A percentile compares a stretch with the other conserved stretches of the same genome.
Conservation (phyloP, 257 asterid species). For the Euphrasia confusa region DNA sequence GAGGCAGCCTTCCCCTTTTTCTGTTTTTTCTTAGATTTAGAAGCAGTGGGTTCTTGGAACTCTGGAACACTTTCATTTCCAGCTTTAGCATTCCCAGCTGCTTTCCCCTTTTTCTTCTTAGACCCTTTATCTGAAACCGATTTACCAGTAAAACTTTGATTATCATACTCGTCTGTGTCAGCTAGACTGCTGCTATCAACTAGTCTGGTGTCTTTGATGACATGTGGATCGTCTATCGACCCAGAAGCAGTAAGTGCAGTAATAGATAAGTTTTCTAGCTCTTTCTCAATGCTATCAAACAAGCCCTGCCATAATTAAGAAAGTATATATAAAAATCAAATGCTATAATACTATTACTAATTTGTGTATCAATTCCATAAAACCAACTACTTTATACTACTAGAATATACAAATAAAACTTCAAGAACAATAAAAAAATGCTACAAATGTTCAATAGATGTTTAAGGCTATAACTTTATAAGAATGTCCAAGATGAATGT, state of each 20-base stretch:
- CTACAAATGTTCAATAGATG: background rate
- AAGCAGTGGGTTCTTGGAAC: slow-evolving; percentile 47
- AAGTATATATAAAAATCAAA: slow-evolving; percentile 10
- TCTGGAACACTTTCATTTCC: slow-evolving; percentile 54
- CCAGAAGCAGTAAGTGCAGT: slow-evolving; percentile 42
- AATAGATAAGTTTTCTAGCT: slow-evolving; percentile 52
- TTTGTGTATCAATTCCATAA: background rate
- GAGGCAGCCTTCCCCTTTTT: slow-evolving; percentile 58
- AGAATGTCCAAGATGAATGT: background rate
- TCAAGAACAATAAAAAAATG: slow-evolving; percentile 2
- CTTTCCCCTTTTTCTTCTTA: slow-evolving; percentile 82
- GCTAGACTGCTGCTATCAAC: slow-evolving; percentile 42
- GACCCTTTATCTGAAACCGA: slow-evolving; percentile 66
- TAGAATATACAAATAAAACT: background rate
- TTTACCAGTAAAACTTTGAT: slow-evolving; percentile 47
- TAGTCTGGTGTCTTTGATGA: slow-evolving; percentile 41
- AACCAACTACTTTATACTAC: no score
- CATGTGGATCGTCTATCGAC: slow-evolving; percentile 34
- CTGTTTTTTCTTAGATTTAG: slow-evolving; percentile 76
- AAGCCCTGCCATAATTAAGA: slow-evolving; percentile 46
- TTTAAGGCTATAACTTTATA: background rate
- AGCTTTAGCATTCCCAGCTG: slow-evolving; percentile 54
- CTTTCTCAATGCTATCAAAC: slow-evolving; percentile 71
- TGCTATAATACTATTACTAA: background rate
- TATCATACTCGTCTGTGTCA: slow-evolving; percentile 54